These are phyloP conservation scores for Trichoderma hamatum DNA, from an alignment of 2,329 filamentous ascomycete species.

Conservation along the genomic window DNA sequence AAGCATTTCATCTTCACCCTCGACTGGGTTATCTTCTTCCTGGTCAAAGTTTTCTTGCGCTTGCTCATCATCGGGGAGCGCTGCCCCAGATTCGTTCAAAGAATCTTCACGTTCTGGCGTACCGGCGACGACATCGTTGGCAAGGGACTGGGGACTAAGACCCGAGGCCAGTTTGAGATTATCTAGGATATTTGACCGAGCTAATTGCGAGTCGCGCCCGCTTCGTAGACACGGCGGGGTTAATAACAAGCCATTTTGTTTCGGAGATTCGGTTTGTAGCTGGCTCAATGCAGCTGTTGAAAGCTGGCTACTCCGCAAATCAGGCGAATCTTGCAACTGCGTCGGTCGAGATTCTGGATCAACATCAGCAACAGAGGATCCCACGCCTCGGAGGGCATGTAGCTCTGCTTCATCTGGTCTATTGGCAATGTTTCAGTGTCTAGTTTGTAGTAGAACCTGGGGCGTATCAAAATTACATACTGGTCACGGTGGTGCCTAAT, in stretches of 20 bases:
- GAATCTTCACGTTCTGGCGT: not conserved
- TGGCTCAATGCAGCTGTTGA: not conserved
- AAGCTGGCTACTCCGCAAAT: not conserved
- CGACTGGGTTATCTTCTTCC: not conserved
- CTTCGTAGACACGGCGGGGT: not conserved
- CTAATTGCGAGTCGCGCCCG: not conserved
- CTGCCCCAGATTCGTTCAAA: not conserved
- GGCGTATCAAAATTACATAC: conserved; percentile 22
- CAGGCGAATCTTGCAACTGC: conserved; percentile 29
- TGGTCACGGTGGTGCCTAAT: conserved; percentile 41
- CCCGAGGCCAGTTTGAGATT: not conserved
- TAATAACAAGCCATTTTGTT: not conserved
- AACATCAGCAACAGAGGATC: conserved; percentile 33
- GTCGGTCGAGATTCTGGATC: conserved; percentile 28
- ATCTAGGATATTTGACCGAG: not conserved
- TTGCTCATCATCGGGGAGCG: not conserved
- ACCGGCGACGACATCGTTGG: not conserved
- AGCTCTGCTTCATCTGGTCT: not conserved
- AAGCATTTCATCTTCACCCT: not conserved
- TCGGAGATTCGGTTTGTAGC: not conserved
- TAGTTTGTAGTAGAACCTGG: no score
- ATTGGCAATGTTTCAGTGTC: not conserved
- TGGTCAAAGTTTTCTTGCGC: not conserved
- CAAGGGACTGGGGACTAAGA: not conserved
- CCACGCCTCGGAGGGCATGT: conserved; percentile 33